These are phyloP conservation scores for Pelagomonas calceolata DNA, from an alignment of 108 stramenopile species.

Conservation along the genomic window DNA sequence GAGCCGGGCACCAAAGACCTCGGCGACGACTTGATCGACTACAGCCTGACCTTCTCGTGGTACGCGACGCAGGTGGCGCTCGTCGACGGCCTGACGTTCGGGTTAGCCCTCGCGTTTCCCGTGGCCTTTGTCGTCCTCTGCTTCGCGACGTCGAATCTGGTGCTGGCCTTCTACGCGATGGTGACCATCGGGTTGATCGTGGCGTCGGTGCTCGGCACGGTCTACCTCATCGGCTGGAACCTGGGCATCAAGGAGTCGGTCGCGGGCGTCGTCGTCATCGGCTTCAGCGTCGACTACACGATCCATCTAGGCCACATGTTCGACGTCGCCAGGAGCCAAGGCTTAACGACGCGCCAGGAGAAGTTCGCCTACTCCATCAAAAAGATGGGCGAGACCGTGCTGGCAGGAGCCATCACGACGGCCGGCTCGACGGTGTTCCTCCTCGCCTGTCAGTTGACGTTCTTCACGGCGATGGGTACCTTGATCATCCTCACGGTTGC, in stretches of 20 bases:
- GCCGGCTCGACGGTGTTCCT: constrained; percentile 14
- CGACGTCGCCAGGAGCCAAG: constrained; percentile 4
- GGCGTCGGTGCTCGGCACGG: constrained; percentile 14
- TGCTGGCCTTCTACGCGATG: constrained; percentile 16
- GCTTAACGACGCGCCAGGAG: background rate
- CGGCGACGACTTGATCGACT: background rate
- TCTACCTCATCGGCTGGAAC: constrained; percentile 15
- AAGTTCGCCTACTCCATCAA: constrained; percentile 15
- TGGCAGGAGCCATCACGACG: constrained; percentile 26
- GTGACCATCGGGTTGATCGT: constrained; percentile 19
- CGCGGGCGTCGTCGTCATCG: constrained; percentile 26
- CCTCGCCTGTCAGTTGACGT: constrained; percentile 13
- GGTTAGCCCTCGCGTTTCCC: constrained; percentile 22
- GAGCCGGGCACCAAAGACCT: too few relatives aligned
- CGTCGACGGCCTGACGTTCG: constrained; percentile 13
- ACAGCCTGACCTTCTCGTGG: background rate
- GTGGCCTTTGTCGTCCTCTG: constrained; percentile 23
- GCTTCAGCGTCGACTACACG: constrained; percentile 25
- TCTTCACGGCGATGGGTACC: constrained; percentile 25
- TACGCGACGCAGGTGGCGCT: constrained; percentile 16
- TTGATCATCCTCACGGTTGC: constrained; percentile 17
- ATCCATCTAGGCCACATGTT: constrained; percentile 19
- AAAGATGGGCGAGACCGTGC: constrained; percentile 14
- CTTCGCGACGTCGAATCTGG: constrained; percentile 17
- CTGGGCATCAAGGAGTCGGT: constrained; percentile 26